phyloP scores from a whole-genome alignment of 208 protist species.

The Leishmania lainsoni region DNA sequence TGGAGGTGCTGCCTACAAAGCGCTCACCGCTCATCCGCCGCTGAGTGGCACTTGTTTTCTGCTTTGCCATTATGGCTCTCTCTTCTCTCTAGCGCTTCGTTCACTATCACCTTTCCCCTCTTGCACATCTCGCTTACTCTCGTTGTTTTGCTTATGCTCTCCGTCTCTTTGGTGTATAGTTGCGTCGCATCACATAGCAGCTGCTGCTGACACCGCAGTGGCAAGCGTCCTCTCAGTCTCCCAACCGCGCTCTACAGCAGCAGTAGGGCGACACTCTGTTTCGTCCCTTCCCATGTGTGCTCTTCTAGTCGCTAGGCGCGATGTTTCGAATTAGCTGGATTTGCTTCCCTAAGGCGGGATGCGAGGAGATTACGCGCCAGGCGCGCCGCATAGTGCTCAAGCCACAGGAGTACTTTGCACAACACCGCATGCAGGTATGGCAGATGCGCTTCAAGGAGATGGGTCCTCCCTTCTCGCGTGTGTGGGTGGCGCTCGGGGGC shows the following conservation, averaged over 20 bases:
- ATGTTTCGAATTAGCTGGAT: constrained; percentile 66
- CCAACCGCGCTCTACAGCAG: too few species aligned
- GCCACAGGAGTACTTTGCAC: constrained; percentile 69
- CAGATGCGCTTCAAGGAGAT: constrained; percentile 92
- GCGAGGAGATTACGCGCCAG: constrained; percentile 81
- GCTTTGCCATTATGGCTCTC: neutral
- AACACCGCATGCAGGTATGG: constrained; percentile 86
- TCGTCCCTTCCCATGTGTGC: neutral
- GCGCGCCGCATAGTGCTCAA: constrained; percentile 72
- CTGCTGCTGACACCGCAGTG: too few species aligned
- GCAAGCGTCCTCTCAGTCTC: too few species aligned
- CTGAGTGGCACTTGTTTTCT: neutral
- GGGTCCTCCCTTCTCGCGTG: constrained; percentile 78
- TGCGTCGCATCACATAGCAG: neutral
- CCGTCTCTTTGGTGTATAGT: neutral
- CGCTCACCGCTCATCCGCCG: neutral
- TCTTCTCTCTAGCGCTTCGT: neutral
- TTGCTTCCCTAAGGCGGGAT: constrained; percentile 75
- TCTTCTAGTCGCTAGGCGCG: neutral
- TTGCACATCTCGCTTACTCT: neutral
- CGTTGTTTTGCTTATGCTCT: neutral
- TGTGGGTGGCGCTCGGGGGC: constrained; percentile 89
- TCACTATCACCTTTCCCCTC: neutral
- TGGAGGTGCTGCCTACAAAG: neutral
- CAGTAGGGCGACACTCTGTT: neutral